A percentile compares a stretch with the other conserved stretches of the same genome.
Evolutionary conservation across 108 stramenopile genomes (phyloP).

Genomic region (Stephanodiscus minutulus): DNA sequence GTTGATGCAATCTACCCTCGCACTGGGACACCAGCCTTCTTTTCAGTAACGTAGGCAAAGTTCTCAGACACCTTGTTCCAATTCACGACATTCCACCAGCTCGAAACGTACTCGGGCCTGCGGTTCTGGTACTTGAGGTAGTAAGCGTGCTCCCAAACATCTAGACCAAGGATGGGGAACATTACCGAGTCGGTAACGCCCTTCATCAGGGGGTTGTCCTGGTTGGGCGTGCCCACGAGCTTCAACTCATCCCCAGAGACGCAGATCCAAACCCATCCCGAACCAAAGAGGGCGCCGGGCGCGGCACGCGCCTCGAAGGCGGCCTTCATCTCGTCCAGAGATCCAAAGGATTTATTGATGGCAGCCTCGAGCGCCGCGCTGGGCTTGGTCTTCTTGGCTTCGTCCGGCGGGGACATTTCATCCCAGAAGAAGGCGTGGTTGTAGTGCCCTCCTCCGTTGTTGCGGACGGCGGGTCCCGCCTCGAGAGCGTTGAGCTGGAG

Average conservation of each 20-base stretch:
- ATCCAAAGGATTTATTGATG: slow-evolving; percentile 90
- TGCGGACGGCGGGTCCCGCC: slow-evolving; percentile 86
- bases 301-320: slow-evolving; percentile 87
- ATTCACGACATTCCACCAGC: slow-evolving; percentile 98
- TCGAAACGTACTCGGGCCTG: slow-evolving; percentile 91
- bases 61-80: slow-evolving; percentile 94
- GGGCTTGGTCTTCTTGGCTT: slow-evolving; percentile 89
- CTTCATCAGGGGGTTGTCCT: slow-evolving; percentile 98
- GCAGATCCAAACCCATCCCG: slow-evolving; percentile 95
- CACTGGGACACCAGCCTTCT: slow-evolving; percentile 75
- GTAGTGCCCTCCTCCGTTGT: slow-evolving; percentile 98
- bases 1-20: slow-evolving; percentile 3
- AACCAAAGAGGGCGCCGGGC: slow-evolving; percentile 94
- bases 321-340: slow-evolving; percentile 89
- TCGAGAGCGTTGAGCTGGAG: slow-evolving; percentile 84
- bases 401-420: slow-evolving; percentile 90
- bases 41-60: slow-evolving; percentile 83
- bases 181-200: slow-evolving; percentile 90
- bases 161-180: slow-evolving; percentile 96
- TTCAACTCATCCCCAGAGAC: slow-evolving; percentile 81
- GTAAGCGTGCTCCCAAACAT: slow-evolving; percentile 99
- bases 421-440: slow-evolving; percentile 99
- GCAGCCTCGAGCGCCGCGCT: slow-evolving; percentile 62
- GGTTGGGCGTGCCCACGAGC: slow-evolving; percentile 92
- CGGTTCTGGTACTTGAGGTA: slow-evolving; percentile 99